Conservation (phyloP, 495 filamentous ascomycete species). For the Neurospora pannonica region DNA sequence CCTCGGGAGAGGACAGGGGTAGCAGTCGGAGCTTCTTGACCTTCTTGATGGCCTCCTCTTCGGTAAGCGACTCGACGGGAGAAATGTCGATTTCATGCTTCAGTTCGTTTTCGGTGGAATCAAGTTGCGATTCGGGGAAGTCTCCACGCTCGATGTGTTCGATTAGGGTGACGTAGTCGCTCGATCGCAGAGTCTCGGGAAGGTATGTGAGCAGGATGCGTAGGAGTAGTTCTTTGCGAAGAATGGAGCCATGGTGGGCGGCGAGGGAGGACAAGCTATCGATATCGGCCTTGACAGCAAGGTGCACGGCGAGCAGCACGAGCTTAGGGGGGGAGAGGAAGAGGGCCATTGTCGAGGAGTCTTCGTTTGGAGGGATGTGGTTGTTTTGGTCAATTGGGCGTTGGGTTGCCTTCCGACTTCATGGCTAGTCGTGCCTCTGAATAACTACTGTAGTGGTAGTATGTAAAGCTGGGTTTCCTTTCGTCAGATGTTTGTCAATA, state of each 20-base stretch:
- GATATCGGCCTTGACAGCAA: conserved; percentile 49
- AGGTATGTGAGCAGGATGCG: conserved; percentile 79
- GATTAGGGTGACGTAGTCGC: conserved; percentile 52
- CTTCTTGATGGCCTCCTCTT: conserved; percentile 56
- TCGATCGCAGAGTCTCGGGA: conserved; percentile 64
- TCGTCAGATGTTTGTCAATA: not conserved
- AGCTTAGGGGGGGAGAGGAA: conserved; percentile 50
- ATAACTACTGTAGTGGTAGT: not conserved
- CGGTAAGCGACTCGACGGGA: conserved; percentile 50
- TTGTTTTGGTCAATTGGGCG: not conserved
- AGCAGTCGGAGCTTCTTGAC: conserved; percentile 62
- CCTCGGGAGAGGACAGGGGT: conserved; percentile 44
- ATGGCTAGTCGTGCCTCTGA: not conserved
- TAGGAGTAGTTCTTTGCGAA: conserved; percentile 59
- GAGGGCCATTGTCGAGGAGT: conserved; percentile 24
- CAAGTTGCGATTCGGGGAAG: conserved; percentile 13
- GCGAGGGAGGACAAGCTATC: conserved; percentile 52
- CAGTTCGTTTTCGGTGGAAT: conserved; percentile 1
- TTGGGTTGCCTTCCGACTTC: not conserved
- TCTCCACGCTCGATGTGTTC: conserved; percentile 42
- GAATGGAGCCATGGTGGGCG: conserved; percentile 42
- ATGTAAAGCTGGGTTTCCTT: not conserved
- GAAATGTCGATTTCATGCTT: conserved; percentile 43
- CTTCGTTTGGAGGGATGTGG: not conserved
- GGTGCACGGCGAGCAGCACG: conserved; percentile 53